A percentile compares a stretch with the other conserved stretches of the same genome.
phyloP scores from a whole-genome alignment of 164 flowering plant genomes.

The grape (Vitis vinifera) region DNA sequence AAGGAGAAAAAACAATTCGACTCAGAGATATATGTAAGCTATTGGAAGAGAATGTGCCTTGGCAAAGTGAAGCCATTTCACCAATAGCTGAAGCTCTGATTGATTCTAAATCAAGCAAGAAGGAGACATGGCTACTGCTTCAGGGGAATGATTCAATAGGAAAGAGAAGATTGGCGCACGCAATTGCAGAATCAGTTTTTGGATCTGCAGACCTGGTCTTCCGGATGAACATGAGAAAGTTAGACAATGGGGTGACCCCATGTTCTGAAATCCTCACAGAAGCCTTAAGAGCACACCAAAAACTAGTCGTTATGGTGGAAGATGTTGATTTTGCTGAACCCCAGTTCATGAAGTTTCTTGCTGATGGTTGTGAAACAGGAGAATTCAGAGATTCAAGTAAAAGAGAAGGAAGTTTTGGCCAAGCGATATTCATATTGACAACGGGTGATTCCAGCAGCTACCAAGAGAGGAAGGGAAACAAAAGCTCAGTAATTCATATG shows the following conservation, averaged over 20 bases:
- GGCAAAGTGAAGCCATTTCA: constrained; percentile 56
- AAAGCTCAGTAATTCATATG: constrained; percentile 45
- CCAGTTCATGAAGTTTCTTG: constrained; percentile 44
- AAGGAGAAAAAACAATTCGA: constrained; percentile 11
- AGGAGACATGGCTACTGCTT: constrained; percentile 56
- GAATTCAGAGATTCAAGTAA: constrained; percentile 25
- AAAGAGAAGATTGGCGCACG: constrained; percentile 60
- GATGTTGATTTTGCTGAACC: constrained; percentile 52
- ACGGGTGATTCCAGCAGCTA: constrained; percentile 14
- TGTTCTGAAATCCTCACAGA: constrained; percentile 27
- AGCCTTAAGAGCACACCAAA: constrained; percentile 32
- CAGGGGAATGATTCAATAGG: constrained; percentile 63
- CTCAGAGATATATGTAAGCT: constrained; percentile 25
- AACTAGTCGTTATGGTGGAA: constrained; percentile 57
- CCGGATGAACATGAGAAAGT: constrained; percentile 44
- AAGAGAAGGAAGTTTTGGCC: constrained; percentile 13
- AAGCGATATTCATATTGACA: constrained; percentile 44
- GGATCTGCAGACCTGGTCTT: constrained; percentile 55
- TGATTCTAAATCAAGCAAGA: constrained; percentile 21
- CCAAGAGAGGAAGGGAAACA: constrained; percentile 6
- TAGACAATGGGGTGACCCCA: constrained; percentile 12
- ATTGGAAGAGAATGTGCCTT: constrained; percentile 64
- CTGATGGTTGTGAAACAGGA: constrained; percentile 32
- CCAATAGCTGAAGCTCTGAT: constrained; percentile 51
- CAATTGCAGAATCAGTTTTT: constrained; percentile 48